Base-by-base conservation (phyloP, 257 asterid genomes). In the Cinchona pubescens region DNA sequence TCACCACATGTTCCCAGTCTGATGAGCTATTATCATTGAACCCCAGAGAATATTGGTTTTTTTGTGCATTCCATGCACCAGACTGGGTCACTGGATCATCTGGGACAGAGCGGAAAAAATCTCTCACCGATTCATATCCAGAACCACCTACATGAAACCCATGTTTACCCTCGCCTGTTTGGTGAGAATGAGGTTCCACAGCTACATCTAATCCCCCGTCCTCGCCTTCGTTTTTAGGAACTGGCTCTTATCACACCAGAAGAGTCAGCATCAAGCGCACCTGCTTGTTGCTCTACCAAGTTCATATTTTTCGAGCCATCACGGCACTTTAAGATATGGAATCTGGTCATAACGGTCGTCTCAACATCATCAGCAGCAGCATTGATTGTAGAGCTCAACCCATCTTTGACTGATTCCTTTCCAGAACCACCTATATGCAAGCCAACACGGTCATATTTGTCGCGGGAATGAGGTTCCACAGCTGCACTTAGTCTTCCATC, bases 1-100 rank as follows among this genome's bases (percentile, higher is more conserved):
- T 89, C 74, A 78, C 69, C 0, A 94, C 91, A 81, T 94, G 97
- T 74, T 94, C 98, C 98, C 98, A 94, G 49, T 92, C 98, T 0
- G 96, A 92, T 16, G 97, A 86, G 69, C 88, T 79, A 72, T 86
- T 83, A 67, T 83, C 94, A 63, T 56, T 84, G 82, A 83, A 83
- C 64, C 88, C 88, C 2, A 81, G 21, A 43, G 79, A 81, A 74
- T 45, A 56, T 23, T 69, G 85, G 76, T 63, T 72, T 46, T 71
- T 76, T 72, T 29, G 80, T 79, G 69, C 79, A 69, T 71, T 67
- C 49, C 71, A 74, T 66, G 68, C 61, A n/a, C 71, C 61, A 10
- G 86, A 71, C 56, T 68, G 84, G 46, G 75, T 71, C 53, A 60
- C 69, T 6, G 83, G 85, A 80, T 82, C 87, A 76, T 83, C 80